These are phyloP conservation scores for Cladosporium velox DNA, from an alignment of 2,329 filamentous ascomycete species.

Conservation along the genomic window DNA sequence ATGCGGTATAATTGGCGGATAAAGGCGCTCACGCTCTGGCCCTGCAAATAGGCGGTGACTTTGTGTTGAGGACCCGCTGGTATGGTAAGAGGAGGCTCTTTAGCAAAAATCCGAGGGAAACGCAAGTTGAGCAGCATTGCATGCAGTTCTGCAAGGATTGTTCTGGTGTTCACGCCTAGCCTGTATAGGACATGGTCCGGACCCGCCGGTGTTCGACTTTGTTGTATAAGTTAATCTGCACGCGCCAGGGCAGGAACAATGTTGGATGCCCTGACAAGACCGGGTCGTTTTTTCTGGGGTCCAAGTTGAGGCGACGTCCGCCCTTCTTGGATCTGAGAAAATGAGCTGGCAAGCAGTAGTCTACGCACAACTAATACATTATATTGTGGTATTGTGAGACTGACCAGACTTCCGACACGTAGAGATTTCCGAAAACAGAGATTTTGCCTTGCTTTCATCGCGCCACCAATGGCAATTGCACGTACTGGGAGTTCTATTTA, in stretches of 20 bases:
- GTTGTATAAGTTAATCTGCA: neutral
- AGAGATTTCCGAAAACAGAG: neutral
- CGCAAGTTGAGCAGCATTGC: neutral
- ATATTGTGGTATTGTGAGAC: neutral
- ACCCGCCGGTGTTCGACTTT: neutral
- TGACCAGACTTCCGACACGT: neutral
- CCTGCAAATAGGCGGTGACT: neutral
- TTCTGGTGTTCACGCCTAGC: neutral
- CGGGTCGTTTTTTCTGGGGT: neutral
- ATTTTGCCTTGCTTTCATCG: neutral
- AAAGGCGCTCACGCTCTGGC: neutral
- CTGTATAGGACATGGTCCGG: neutral
- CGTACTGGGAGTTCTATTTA: neutral
- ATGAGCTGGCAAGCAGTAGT: neutral
- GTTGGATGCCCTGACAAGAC: neutral
- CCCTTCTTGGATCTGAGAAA: neutral
- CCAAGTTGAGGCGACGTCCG: neutral
- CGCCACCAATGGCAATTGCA: neutral
- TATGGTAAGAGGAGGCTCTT: neutral
- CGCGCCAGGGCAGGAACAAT: neutral
- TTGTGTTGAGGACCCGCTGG: neutral
- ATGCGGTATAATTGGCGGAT: neutral
- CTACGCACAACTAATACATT: neutral
- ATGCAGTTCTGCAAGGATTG: neutral
- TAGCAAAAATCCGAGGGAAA: neutral